These are phyloP conservation scores for Morella rubra DNA, from an alignment of 306 rosid species.

Conservation along the genomic window DNA sequence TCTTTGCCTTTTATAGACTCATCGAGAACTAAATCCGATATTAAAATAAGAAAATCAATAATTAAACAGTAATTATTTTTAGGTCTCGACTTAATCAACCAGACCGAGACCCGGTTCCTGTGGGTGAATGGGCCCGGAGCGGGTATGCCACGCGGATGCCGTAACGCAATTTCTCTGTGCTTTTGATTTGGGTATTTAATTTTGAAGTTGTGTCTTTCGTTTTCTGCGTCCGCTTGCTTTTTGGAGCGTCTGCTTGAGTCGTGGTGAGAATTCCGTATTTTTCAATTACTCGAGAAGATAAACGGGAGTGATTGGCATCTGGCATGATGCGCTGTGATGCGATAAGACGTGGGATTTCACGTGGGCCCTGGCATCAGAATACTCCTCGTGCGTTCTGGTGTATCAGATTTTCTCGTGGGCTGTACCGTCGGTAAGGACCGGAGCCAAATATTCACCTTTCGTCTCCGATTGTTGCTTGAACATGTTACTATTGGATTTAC, in stretches of 20 bases:
- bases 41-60: no score
- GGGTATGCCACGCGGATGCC: neutral
- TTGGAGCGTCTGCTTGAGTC: neutral
- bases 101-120: neutral
- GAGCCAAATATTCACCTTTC: no score
- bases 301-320: neutral
- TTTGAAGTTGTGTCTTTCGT: neutral
- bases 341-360: constrained; percentile 37
- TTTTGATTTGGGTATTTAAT: no score
- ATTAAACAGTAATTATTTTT: no score
- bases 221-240: neutral
- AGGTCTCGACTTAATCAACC: neutral
- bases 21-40: neutral
- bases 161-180: neutral
- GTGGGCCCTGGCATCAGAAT: constrained; percentile 26
- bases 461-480: no score
- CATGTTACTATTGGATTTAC: no score
- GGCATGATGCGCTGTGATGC: neutral
- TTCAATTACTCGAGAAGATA: neutral
- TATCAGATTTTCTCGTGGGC: neutral
- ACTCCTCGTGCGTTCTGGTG: constrained; percentile 22
- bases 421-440: no score
- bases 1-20: constrained; percentile 38
- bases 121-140: neutral
- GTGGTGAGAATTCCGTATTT: neutral